Percentiles rank a stretch among this genome's conserved stretches.
phyloP scores from a whole-genome alignment of 306 rosid species.

The Dryas drummondii region DNA sequence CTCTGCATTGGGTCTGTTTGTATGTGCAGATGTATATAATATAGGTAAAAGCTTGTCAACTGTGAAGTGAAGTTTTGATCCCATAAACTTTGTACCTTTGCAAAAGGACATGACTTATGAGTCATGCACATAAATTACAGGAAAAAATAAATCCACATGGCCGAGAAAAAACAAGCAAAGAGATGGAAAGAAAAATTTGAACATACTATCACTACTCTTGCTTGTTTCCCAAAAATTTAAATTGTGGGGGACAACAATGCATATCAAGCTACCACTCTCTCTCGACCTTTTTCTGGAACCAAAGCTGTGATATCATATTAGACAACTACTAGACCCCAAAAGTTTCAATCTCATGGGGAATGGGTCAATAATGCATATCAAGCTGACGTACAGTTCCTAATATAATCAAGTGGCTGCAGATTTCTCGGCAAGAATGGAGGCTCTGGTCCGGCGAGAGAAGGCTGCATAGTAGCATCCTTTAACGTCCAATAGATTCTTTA shows the following conservation, averaged over 20 bases:
- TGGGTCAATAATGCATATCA: constrained; percentile 12
- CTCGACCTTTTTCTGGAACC: neutral
- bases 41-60: constrained; percentile 1
- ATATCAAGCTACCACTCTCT: too few species aligned
- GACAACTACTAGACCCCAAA: constrained; percentile 5
- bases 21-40: too few species aligned
- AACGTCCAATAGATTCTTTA: constrained; percentile 52
- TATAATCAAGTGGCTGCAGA: constrained; percentile 27
- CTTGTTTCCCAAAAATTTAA: neutral
- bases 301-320: constrained; percentile 9
- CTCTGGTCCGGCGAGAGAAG: constrained; percentile 39
- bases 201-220: neutral
- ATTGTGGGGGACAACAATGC: too few species aligned
- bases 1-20: too few species aligned
- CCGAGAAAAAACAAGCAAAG: constrained; percentile 7
- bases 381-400: neutral
- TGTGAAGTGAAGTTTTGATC: constrained; percentile 1
- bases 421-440: constrained; percentile 34
- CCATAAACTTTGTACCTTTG: constrained; percentile 8
- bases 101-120: neutral
- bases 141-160: neutral
- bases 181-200: neutral
- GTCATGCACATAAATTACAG: neutral
- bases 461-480: constrained; percentile 53
- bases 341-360: neutral